Evolutionary conservation across 2,329 filamentous ascomycete species (phyloP).

Genomic region (Samsoniella hepiali): DNA sequence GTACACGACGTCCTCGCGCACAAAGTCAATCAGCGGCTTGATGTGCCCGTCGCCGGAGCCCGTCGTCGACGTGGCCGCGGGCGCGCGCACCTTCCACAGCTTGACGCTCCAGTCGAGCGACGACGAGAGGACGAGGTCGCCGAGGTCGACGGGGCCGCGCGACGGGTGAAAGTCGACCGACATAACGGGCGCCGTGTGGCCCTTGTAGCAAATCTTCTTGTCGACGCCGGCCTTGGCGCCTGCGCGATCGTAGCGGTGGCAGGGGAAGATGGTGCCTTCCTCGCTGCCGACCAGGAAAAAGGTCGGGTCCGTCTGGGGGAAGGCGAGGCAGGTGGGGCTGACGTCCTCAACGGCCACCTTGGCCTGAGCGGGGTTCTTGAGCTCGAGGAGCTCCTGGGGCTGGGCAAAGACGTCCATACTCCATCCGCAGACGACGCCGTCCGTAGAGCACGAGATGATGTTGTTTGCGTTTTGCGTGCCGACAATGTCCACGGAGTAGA

Average conservation of each 20-base stretch:
- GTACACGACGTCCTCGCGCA: slow-evolving; percentile 94
- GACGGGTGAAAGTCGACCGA: slow-evolving; percentile 93
- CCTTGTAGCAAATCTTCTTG: slow-evolving; percentile 79
- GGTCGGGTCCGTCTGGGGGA: slow-evolving; percentile 91
- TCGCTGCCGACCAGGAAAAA: slow-evolving; percentile 97
- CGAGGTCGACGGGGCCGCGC: slow-evolving; percentile 86
- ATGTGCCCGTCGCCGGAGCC: slow-evolving; percentile 53
- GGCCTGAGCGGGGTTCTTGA: slow-evolving; percentile 79
- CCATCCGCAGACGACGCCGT: slow-evolving; percentile 96
- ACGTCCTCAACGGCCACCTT: slow-evolving; percentile 81
- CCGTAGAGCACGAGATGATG: slow-evolving; percentile 94
- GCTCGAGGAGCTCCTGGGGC: slow-evolving; percentile 88
- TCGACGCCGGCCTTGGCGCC: slow-evolving; percentile 96
- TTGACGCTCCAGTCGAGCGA: slow-evolving; percentile 97
- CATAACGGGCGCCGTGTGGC: slow-evolving; percentile 92
- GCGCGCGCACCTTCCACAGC: slow-evolving; percentile 88
- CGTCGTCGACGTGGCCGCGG: slow-evolving; percentile 66
- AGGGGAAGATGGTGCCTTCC: slow-evolving; percentile 93
- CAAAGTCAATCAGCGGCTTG: slow-evolving; percentile 79
- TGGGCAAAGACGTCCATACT: slow-evolving; percentile 96
- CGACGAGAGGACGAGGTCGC: slow-evolving; percentile 87
- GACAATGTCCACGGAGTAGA: slow-evolving; percentile 93
- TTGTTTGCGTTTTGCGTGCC: slow-evolving; percentile 99
- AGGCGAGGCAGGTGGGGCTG: slow-evolving; percentile 89
- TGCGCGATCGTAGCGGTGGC: slow-evolving; percentile 94